These are phyloP conservation scores for Nissolia schottii DNA, from an alignment of 306 rosid genomes.

Conservation along the genomic window DNA sequence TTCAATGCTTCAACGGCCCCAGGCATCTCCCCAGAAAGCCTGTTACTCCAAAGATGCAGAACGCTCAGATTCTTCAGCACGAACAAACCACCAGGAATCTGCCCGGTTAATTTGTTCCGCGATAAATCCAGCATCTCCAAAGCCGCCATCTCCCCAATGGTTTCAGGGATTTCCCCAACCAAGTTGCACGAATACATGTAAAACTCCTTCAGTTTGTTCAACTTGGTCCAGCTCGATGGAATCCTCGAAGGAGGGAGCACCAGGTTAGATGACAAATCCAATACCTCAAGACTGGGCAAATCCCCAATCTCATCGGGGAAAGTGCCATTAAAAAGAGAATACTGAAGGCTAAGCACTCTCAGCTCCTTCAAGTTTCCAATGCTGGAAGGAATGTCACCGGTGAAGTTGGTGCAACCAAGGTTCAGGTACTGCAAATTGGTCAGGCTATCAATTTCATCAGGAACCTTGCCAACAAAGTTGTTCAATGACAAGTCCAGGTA, in stretches of 20 bases:
- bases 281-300: constrained; percentile 49
- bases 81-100: constrained; percentile 50
- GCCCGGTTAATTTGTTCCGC: constrained; percentile 33
- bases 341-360: constrained; percentile 23
- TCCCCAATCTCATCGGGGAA: constrained; percentile 49
- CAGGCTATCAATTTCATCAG: constrained; percentile 41
- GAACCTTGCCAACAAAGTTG: constrained; percentile 45
- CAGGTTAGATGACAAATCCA: constrained; percentile 24
- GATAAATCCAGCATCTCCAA: constrained; percentile 49
- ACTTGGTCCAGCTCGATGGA: constrained; percentile 37
- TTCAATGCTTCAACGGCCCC: constrained; percentile 40
- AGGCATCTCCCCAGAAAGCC: constrained; percentile 53
- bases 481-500: constrained; percentile 44
- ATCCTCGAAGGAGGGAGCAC: constrained; percentile 24
- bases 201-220: constrained; percentile 47
- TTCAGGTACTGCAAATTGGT: constrained; percentile 35
- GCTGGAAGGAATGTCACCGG: constrained; percentile 51
- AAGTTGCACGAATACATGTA: constrained; percentile 31
- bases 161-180: constrained; percentile 55
- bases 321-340: constrained; percentile 39
- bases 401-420: constrained; percentile 42
- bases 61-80: constrained; percentile 36
- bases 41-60: constrained; percentile 39
- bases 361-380: constrained; percentile 46
- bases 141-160: constrained; percentile 49